Evolutionary conservation across 805 yeast genomes (phyloP), one percentile per base, ranked within the genome.

Genomic region (Kodamaea kakaduensis): DNA sequence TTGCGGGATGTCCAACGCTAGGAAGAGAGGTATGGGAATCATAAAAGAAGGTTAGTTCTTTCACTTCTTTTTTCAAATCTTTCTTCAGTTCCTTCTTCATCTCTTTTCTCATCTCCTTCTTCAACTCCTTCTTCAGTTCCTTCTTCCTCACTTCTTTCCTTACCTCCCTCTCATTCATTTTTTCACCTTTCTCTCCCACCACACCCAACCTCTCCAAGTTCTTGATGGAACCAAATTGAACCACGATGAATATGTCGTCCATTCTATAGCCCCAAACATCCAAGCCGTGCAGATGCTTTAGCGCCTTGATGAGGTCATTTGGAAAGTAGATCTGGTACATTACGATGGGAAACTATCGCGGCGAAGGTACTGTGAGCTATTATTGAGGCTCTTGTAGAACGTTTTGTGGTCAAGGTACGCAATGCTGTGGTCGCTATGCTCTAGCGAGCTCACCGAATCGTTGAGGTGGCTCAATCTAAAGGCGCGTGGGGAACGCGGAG

Each of bases 351-450:
- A 58, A 36, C 71, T 66, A 43, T 67, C 72, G 34, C 72, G 43
- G 33, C 72, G 43, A 17, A 66, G 45, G 39, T 62, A 64, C 44
- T 63, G 71, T 2, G 69, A 62, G 44, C 71, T 65, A 43, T 59
- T 65, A 48, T 67, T 66, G 33, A 64, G 50, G 36, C 55, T 47
- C 32, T 50, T 40, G 47, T 54, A 54, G 37, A 54, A 53, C 34
- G 44, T 49, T 30, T 25, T 44, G 25, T 47, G 49, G 32, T 40
- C 41, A 12, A 41, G 25, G 20, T 34, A 34, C 14, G 22, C 7
- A 5, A 28, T 9, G 18, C 31, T 25, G 22, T 19, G 22, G 27
- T 16, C 22, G 18, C 29, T 15, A 17, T 24, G 16, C 9, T 30
- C 38, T 8, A 27, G n/a, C 9, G 31, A 9, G 14, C 26, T 20